Evolutionary conservation across 139 green algal species (phyloP), one percentile per base, ranked within the genome.

Genomic region (Zygnema circumcarinatum): DNA sequence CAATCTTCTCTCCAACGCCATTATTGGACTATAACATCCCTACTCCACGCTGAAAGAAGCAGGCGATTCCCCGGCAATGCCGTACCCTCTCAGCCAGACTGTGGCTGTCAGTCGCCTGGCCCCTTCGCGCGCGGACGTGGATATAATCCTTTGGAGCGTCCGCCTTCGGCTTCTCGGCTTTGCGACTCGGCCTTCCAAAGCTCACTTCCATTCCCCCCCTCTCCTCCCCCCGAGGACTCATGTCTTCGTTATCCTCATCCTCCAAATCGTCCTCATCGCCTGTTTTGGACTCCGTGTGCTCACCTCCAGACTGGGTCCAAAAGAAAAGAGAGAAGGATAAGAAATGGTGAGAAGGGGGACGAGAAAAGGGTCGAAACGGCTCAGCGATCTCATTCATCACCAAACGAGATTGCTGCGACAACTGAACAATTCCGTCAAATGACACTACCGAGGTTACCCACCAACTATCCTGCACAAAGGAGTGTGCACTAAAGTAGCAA

Each of bases 11-110:
- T n/a, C n/a, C n/a, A n/a, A n/a, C n/a, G n/a, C n/a, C 7, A 22
- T 78, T 78, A 3, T 38, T 16, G 16, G 11, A 78, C 69, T 16
- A 39, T 7, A 52, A 20, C 7, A 20, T 38, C 7, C 7, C 16
- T 22, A 20, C 16, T 52, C 16, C 11, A 78, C 3, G 16, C 16
- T n/a, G 7, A 78, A 3, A 38, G 69, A 25, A 38, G 7, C 11
- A 38, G 7, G 3, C 16, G 3, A 3, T 78, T 39, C 16, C 16
- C 11, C 7, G 7, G 16, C 69, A 39, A 78, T 11, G 7, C 36
- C 80, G 35, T 69, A 86, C 80, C 80, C 80, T 86, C 54, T 86
- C 80, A n/a, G 80, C 80, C 33, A 86, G 31, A 38, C 80, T 86
- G 80, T 86, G 80, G 33, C 80, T 86, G 32, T 86, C 80, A 29